Percentiles rank a stretch among this genome's conserved stretches.
These are phyloP conservation scores for Penicillium soppii DNA, from an alignment of 495 filamentous ascomycete species.

Conservation along the genomic window DNA sequence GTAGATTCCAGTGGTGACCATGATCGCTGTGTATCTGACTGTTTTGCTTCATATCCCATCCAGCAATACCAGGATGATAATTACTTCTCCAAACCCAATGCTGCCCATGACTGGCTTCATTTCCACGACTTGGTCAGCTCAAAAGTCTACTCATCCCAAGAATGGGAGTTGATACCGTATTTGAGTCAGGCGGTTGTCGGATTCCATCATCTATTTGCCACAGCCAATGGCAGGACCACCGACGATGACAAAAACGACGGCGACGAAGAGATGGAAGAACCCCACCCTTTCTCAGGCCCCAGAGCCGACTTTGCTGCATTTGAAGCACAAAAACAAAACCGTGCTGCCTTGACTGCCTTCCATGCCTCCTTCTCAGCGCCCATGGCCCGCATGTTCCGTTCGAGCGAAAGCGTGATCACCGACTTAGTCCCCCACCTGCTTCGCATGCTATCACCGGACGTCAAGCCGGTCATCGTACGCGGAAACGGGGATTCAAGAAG, in stretches of 20 bases:
- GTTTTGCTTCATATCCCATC: conserved; percentile 80
- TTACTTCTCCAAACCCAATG: conserved; percentile 80
- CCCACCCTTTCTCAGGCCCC: conserved; percentile 75
- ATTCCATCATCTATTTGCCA: conserved; percentile 88
- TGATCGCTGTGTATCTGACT: conserved; percentile 79
- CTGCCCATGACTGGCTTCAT: conserved; percentile 89
- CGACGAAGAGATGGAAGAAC: conserved; percentile 53
- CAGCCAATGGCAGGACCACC: conserved; percentile 38
- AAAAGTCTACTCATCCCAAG: conserved; percentile 70
- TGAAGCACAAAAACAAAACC: conserved; percentile 72
- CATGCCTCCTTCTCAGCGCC: conserved; percentile 56
- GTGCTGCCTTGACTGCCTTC: conserved; percentile 51
- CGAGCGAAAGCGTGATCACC: conserved; percentile 66
- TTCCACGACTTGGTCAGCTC: conserved; percentile 85
- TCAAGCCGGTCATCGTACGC: conserved; percentile 89
- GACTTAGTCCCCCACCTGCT: conserved; percentile 83
- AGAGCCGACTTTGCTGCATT: conserved; percentile 74
- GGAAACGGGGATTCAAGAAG: conserved; percentile 63
- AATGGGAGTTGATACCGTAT: conserved; percentile 86
- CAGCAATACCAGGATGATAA: conserved; percentile 91
- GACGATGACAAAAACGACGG: conserved; percentile 34
- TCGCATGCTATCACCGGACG: conserved; percentile 78
- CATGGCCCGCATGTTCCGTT: conserved; percentile 73
- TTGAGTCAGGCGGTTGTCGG: conserved; percentile 81
- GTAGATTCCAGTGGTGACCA: conserved; percentile 85